phyloP scores from a whole-genome alignment of 2,329 filamentous ascomycete species.

The Monilinia aucupariae region DNA sequence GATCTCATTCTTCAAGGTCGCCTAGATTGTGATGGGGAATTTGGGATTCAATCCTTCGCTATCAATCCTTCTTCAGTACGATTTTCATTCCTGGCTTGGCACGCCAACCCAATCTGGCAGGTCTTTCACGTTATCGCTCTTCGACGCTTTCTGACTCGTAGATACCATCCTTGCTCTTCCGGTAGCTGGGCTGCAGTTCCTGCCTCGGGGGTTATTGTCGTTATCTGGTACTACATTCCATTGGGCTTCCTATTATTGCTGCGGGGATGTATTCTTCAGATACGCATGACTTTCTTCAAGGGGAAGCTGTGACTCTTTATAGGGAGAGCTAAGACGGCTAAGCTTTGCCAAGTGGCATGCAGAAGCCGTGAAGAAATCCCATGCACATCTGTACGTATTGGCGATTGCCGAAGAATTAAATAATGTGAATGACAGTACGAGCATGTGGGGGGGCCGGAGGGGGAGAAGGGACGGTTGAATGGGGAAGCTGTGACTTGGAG shows the following conservation, averaged over 20 bases:
- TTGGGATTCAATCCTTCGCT: too few species aligned
- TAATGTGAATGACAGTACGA: too few species aligned
- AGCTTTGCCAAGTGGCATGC: not conserved
- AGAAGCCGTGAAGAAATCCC: not conserved
- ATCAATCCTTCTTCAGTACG: too few species aligned
- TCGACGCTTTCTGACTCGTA: not conserved
- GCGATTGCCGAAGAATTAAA: too few species aligned
- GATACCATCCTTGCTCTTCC: not conserved
- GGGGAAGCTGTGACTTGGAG: not conserved
- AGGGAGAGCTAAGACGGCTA: not conserved
- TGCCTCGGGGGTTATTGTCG: not conserved
- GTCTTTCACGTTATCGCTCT: not conserved
- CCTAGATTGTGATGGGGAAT: too few species aligned
- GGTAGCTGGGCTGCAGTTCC: not conserved
- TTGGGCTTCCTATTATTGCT: not conserved
- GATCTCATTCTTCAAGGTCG: too few species aligned
- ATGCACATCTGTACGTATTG: too few species aligned
- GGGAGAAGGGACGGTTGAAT: not conserved
- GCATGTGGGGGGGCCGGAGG: too few species aligned
- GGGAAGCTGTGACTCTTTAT: not conserved
- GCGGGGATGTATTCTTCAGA: not conserved
- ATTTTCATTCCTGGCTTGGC: not conserved
- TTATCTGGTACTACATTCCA: not conserved
- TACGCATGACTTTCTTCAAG: not conserved
- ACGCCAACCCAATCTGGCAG: not conserved